Evolutionary conservation across 257 asterid genomes (phyloP), one percentile per base, ranked within the genome.

Genomic region (Scutellaria barbata): DNA sequence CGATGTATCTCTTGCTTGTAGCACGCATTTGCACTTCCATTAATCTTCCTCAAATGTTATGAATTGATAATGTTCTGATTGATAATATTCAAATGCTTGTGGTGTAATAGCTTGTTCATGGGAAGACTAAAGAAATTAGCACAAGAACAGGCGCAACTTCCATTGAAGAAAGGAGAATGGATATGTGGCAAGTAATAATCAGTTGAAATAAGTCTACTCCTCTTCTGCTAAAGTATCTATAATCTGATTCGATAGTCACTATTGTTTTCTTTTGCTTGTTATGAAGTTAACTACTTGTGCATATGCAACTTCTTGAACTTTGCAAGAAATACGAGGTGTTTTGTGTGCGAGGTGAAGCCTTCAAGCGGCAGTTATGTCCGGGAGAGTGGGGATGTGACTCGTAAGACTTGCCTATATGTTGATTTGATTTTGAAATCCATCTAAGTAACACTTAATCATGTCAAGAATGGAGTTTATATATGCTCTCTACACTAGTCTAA

Each of bases 321-420:
- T 40, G 96, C 98, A 51, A 89, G 87, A 85, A 95, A 95, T 62
- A 85, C 99, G 5, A 80, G 77, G 80, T 95, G 97, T 69, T 79
- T 83, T 70, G 87, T 69, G 82, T 95, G 99, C 60, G 79, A 89
- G 77, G 96, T 85, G 84, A 92, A 83, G 76, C 96, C 95, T 63
- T 85, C 98, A 85, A 83, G 76, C 85, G 98, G 78, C 79, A 78
- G 51, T 84, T 95, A 61, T 82, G 80, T 82, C 85, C 85, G 17
- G 98, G 98, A 62, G 99, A 95, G 79, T 95, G 99, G 98, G 95
- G 92, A 77, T 95, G 99, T 77, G 96, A 94, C 69, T 88, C 99
- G 97, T 94, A 78, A 88, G 96, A 68, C 73, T 68, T 17, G 37
- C 63, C 35, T 22, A 6, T 55, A 20, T 13, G 45, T 51, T 64